Conservation (phyloP, 2,329 filamentous ascomycete genomes). For the Pseudopithomyces maydicus region DNA sequence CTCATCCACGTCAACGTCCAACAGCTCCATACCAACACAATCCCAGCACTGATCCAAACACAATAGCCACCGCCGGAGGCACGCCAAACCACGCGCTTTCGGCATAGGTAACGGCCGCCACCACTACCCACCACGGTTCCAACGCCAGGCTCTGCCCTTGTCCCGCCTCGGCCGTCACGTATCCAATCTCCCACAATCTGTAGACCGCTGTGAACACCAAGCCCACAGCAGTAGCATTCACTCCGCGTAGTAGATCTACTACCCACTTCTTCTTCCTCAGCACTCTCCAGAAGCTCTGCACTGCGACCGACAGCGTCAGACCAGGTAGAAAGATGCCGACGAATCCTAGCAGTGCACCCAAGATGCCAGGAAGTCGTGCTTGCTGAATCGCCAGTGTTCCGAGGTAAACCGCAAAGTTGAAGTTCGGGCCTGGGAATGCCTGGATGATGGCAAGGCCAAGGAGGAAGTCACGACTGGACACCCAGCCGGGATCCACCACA, state of each 20-base stretch:
- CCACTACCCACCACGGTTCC: conserved; percentile 54
- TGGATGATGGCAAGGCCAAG: conserved; percentile 75
- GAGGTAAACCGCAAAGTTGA: conserved; percentile 57
- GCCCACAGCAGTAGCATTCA: conserved; percentile 51
- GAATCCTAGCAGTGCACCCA: conserved; percentile 45
- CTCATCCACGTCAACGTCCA: conserved; percentile 15
- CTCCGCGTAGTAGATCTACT: conserved; percentile 42
- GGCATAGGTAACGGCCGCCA: conserved; percentile 48
- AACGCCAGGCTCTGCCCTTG: conserved; percentile 43
- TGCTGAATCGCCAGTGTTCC: conserved; percentile 45
- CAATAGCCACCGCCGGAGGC: conserved; percentile 46
- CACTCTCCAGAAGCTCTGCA: conserved; percentile 46
- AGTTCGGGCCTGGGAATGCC: conserved; percentile 68
- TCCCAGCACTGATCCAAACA: conserved; percentile 46
- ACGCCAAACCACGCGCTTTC: conserved; percentile 49
- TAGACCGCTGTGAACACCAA: conserved; percentile 53
- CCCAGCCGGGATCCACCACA: conserved; percentile 71
- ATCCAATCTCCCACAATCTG: conserved; percentile 51
- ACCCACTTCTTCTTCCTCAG: conserved; percentile 43
- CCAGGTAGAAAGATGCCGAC: conserved; percentile 51
- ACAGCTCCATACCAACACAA: conserved; percentile 49
- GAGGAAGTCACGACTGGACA: conserved; percentile 71
- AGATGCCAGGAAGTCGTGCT: conserved; percentile 29
- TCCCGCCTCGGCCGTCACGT: conserved; percentile 43
- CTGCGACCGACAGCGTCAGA: conserved; percentile 42